Evolutionary conservation across 805 yeast species (phyloP).

Genomic region (Spencermartinsiella europaea): DNA sequence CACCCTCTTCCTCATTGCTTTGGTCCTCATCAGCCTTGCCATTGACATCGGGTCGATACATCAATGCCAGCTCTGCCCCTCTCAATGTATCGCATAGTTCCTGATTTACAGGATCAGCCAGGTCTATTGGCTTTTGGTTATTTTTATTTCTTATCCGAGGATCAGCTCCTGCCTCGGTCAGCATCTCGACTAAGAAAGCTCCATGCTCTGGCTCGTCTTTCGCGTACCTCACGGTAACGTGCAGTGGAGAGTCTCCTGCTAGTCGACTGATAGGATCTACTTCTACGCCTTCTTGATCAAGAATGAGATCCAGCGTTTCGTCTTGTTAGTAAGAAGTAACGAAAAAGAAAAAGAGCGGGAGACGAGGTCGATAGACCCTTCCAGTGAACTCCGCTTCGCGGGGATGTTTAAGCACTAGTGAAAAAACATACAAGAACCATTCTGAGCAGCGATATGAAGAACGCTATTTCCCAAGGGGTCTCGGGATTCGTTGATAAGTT

Average conservation of each 20-base stretch:
- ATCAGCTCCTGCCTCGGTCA: constrained; percentile 89
- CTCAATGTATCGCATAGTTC: constrained; percentile 61
- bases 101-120: constrained; percentile 50
- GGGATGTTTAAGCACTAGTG: too few relatives aligned
- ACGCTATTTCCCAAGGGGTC: constrained; percentile 79
- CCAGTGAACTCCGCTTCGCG: too few relatives aligned
- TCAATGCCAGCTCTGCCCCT: constrained; percentile 72
- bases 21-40: neutral
- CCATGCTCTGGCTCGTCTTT: constrained; percentile 83
- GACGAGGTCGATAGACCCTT: too few relatives aligned
- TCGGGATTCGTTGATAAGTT: constrained; percentile 59
- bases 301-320: constrained; percentile 74
- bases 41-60: constrained; percentile 21
- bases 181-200: constrained; percentile 64
- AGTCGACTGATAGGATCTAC: constrained; percentile 70
- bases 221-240: constrained; percentile 73
- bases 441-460: constrained; percentile 72
- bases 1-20: constrained; percentile 24
- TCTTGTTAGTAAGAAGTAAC: constrained; percentile 24
- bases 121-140: constrained; percentile 71
- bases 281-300: constrained; percentile 88
- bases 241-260: constrained; percentile 86
- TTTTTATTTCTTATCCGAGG: constrained; percentile 52
- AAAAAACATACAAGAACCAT: constrained; percentile 60
- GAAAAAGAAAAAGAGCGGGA: too few relatives aligned